Conservation (phyloP, 148 eudicot species). For the Camellia granthamiana region DNA sequence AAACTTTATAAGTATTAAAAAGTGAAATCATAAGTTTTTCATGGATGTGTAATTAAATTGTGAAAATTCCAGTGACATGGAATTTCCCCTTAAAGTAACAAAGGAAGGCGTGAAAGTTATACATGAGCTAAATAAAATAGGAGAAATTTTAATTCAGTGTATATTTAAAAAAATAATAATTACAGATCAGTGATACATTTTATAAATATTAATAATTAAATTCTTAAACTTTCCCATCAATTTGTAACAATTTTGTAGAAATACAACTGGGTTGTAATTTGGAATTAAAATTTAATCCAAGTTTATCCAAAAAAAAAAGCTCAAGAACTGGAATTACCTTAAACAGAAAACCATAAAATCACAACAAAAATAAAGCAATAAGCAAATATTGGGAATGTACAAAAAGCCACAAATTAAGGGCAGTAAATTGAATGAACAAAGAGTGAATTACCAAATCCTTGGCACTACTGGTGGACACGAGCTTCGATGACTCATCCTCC, state of each 20-base stretch:
- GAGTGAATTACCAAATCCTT: slow-evolving; percentile 51
- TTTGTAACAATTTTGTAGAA: no score
- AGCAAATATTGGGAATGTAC: neutral
- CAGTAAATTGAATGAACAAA: neutral
- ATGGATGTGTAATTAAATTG: no score
- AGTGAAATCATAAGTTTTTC: no score
- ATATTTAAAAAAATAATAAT: no score
- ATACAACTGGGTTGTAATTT: no score
- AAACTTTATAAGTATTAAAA: no score
- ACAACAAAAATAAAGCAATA: neutral
- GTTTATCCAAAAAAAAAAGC: neutral
- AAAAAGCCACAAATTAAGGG: neutral
- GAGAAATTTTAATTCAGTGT: no score
- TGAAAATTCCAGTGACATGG: no score
- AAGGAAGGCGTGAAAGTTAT: neutral
- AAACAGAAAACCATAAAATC: neutral
- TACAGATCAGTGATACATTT: no score
- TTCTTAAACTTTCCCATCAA: no score
- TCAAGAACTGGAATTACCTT: neutral
- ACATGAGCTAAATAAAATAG: neutral
- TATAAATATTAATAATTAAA: no score
- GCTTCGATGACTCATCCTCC: slow-evolving; percentile 61
- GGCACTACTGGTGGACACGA: slow-evolving; percentile 51
- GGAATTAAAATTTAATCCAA: no score
- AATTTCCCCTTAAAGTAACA: neutral